Base-by-base conservation (phyloP, 140 eudicot genomes). In the Flaveria floridana region DNA sequence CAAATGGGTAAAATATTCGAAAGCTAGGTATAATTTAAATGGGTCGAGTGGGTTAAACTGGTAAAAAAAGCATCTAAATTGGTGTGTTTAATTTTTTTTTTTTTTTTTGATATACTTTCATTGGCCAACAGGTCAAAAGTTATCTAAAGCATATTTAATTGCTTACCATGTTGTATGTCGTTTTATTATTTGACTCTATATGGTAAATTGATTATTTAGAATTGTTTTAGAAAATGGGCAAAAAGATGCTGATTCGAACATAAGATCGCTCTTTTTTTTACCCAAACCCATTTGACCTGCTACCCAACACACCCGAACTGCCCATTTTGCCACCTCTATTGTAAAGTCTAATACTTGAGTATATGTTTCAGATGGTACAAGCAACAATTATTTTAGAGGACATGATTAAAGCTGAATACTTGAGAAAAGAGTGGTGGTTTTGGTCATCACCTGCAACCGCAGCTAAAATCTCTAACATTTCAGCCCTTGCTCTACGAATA, bases 371-470 rank as follows among this genome's bases (percentile, higher is more conserved):
- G 96, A 90, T 89, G 88, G 89, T 85, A 9, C 80, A 76, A 57
- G 80, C 80, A 39, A 76, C 69, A 0, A 41, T 76, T 55, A 55
- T 76, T 25, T 81, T 94, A 2, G 96, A 90, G 80, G 96, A 90
- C 77, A 79, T 85, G 83, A 90, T 88, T 7, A 85, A 81, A 68
- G 69, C 87, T 0, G 88, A 88, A 26, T 81, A 84, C 81, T 47
- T 94, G 55, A 80, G 63, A 83, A 90, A 88, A 13, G 88, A 84
- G 52, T 88, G 99, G 97, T 94, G 97, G 96, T 94, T 84, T 73
- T 94, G 99, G 99, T 87, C 97, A 21, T 91, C 99, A 4, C 92
- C 95, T 6, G 82, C 99, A 39, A 86, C 92, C 7, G 96, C 95
- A 7, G 97, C 92, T 13, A 94, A 78, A 50, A 87, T 85, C 74